These are phyloP conservation scores for Pyricularia pennisetigena DNA, from an alignment of 2,329 filamentous ascomycete genomes.

Conservation along the genomic window DNA sequence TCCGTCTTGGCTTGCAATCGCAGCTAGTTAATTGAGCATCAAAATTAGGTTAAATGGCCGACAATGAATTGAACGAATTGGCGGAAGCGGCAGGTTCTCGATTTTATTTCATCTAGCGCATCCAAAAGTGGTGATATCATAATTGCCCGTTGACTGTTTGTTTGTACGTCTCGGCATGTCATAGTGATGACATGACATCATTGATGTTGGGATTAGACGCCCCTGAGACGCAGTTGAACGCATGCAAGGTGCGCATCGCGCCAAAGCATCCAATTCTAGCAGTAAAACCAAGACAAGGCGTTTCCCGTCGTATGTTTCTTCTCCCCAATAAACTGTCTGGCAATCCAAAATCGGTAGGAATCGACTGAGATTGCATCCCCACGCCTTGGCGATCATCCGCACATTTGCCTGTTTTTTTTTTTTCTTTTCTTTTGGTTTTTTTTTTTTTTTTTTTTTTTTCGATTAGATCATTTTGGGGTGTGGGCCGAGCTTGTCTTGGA, in stretches of 20 bases:
- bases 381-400: not conserved
- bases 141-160: not conserved
- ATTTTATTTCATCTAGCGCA: not conserved
- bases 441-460: no score
- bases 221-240: not conserved
- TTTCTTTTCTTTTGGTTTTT: no score
- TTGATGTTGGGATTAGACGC: not conserved
- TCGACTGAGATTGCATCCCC: not conserved
- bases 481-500: not conserved
- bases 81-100: not conserved
- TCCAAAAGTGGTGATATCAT: not conserved
- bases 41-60: not conserved
- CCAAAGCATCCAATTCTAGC: not conserved
- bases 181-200: conserved; percentile 1
- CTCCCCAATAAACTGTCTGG: not conserved
- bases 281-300: not conserved
- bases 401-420: not conserved
- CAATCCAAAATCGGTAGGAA: not conserved
- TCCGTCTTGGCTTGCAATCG: not conserved
- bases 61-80: not conserved
- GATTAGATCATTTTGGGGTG: no score
- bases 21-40: not conserved
- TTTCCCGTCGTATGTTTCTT: not conserved
- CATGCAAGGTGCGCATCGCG: not conserved
- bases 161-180: not conserved